Base-by-base conservation (phyloP, 768 basidiomycete species). In the Termitomyces sp. region DNA sequence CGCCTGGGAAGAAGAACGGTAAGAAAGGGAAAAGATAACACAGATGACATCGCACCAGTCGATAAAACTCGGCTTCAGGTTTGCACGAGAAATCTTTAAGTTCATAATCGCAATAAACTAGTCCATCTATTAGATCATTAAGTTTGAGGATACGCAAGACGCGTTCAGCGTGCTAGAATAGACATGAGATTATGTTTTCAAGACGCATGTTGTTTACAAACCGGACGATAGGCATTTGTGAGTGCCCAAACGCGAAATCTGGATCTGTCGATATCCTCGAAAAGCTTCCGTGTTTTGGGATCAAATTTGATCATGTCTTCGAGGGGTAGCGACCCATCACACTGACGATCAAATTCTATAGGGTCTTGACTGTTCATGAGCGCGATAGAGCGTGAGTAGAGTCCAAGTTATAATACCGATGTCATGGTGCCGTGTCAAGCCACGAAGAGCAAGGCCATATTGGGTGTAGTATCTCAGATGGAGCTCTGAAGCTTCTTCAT, bases 211-310 rank as follows among this genome's bases (percentile, higher is more conserved):
- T 53, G 31, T 29, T 42, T 33, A 69, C 77, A 42, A 68, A 91
- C 91, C 22, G 81, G 74, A 52, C 77, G 76, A 66, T 92, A 93
- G 11, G 92, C 92, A 64, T 94, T 94, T 3, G 92, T 94, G 40
- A 94, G 70, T 3, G 81, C 90, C 91, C 91, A 94, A 5, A 94
- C 84, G n/a, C 83, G 80, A 9, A 77, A 82, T 66, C 89, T 92
- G 27, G 74, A 77, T 44, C 85, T 81, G 64, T 94, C 89, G 29
- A 94, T 83, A 64, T 94, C 89, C 66, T 87, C 71, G 48, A 94
- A 77, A 6, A 94, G 77, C 61, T 84, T 79, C 20, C 84, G 82
- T 10, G 88, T 66, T 7, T 59, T 63, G 7, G 85, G 81, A 64
- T 88, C 74, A 29, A 85, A 88, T 25, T 77, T 74, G 58, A 94